Conservation (phyloP, 768 basidiomycete genomes). For the Tylopilus sp. region DNA sequence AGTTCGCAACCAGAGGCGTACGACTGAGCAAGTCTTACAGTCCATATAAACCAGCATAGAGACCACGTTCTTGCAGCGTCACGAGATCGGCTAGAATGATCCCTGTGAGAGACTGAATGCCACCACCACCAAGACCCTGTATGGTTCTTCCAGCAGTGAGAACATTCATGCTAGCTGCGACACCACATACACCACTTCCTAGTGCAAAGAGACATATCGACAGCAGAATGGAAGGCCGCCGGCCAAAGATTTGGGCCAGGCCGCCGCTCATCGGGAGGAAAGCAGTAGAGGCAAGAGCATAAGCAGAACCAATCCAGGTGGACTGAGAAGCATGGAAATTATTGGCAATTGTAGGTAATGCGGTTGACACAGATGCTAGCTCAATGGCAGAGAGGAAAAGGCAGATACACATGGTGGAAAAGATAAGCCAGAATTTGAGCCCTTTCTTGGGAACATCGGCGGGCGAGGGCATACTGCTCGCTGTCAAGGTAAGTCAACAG, state of each 20-base stretch:
- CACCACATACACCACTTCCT: constrained; percentile 42
- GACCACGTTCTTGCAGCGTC: constrained; percentile 42
- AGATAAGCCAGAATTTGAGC: neutral
- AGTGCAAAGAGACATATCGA: constrained; percentile 36
- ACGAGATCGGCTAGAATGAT: constrained; percentile 48
- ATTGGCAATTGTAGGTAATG: constrained; percentile 41
- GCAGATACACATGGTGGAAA: neutral
- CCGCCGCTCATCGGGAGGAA: constrained; percentile 40
- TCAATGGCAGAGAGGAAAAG: too few species aligned
- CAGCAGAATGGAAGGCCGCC: constrained; percentile 31
- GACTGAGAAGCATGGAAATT: constrained; percentile 38
- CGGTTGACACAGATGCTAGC: constrained; percentile 33
- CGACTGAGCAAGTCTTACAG: constrained; percentile 20
- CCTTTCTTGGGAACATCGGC: neutral
- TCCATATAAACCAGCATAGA: constrained; percentile 36
- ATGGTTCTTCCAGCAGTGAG: constrained; percentile 42
- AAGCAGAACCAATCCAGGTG: constrained; percentile 46
- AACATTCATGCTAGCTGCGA: constrained; percentile 38
- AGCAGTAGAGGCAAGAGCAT: constrained; percentile 39
- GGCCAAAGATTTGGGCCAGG: constrained; percentile 40
- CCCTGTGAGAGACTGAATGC: constrained; percentile 34
- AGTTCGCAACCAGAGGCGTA: neutral
- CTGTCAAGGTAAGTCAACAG: too few species aligned
- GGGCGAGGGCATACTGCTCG: neutral
- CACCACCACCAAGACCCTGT: constrained; percentile 42